Evolutionary conservation across 345 rosid species (phyloP).

Genomic region (Ricinus communis): DNA sequence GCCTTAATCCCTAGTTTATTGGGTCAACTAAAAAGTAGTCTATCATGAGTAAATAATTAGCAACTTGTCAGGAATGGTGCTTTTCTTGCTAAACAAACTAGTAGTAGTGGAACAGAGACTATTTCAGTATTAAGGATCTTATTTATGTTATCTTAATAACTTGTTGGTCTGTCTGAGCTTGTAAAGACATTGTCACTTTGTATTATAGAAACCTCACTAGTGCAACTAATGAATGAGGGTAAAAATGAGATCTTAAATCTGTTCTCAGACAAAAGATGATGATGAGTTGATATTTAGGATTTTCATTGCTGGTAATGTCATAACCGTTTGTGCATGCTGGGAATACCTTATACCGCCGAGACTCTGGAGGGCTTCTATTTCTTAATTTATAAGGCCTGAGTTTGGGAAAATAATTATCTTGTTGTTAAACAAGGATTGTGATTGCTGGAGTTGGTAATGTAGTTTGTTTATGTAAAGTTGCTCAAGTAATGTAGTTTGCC

Average conservation of each 20-base stretch:
- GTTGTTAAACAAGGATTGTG: not conserved
- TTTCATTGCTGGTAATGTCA: not conserved
- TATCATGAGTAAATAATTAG: not conserved
- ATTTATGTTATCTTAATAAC: not conserved
- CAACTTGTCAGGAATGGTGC: not conserved
- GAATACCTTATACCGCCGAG: no score
- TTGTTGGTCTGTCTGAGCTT: not conserved
- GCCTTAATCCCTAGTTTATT: no score
- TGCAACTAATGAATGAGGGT: not conserved
- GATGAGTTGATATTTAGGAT: not conserved
- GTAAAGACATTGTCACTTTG: not conserved
- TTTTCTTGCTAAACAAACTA: not conserved
- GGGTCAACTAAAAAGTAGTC: no score
- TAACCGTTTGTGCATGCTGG: not conserved
- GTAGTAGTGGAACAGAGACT: not conserved
- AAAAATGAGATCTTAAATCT: not conserved
- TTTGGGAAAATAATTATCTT: not conserved
- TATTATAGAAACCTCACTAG: not conserved
- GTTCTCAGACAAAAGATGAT: not conserved
- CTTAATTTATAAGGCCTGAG: not conserved
- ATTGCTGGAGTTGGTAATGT: not conserved
- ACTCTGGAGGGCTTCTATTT: not conserved
- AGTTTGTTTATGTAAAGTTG: conserved; percentile 3
- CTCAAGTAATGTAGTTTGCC: not conserved
- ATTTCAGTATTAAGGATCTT: not conserved